Conservation (phyloP, 2,329 filamentous ascomycete genomes). For the Albophoma yamanashiensis region DNA sequence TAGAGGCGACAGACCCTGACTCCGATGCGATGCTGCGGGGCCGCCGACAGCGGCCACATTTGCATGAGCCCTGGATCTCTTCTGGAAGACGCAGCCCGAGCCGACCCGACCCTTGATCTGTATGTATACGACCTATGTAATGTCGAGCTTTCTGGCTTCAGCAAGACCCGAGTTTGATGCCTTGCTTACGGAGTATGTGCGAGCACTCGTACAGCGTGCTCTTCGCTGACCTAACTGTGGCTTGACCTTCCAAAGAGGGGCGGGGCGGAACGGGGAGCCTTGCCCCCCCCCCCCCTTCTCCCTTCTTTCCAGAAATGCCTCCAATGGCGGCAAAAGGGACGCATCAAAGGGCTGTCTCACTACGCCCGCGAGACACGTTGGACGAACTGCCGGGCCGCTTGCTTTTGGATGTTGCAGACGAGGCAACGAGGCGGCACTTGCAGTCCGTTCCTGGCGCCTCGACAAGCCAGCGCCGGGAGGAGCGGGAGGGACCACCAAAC, state of each 20-base stretch:
- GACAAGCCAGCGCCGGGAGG: too few relatives aligned
- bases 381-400: background rate
- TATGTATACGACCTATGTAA: too few relatives aligned
- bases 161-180: too few relatives aligned
- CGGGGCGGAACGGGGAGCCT: background rate
- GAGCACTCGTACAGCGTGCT: background rate
- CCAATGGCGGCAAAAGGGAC: background rate
- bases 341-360: background rate
- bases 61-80: background rate
- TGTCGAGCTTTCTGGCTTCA: background rate
- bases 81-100: background rate
- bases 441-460: too few relatives aligned
- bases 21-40: background rate
- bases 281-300: background rate
- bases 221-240: background rate
- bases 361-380: background rate
- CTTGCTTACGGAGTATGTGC: too few relatives aligned
- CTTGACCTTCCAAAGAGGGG: background rate
- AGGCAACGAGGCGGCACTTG: background rate
- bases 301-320: background rate
- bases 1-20: background rate
- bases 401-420: background rate
- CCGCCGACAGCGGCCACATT: background rate
- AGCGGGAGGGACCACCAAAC: too few relatives aligned
- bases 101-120: background rate